phyloP scores from a whole-genome alignment of 495 filamentous ascomycete genomes.

The Cenococcum geophilum region DNA sequence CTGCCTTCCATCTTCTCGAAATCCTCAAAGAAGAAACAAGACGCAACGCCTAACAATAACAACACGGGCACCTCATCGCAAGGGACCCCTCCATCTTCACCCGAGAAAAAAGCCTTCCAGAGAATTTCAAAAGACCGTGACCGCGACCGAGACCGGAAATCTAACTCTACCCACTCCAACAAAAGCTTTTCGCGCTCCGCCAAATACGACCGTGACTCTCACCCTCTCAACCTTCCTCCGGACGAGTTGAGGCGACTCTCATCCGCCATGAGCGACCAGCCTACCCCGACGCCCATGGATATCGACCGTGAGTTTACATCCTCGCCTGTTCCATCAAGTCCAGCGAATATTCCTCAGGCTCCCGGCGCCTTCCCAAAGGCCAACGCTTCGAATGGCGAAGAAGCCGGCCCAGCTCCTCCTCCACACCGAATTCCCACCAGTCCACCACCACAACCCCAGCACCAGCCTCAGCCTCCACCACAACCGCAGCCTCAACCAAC shows the following conservation, averaged over 20 bases:
- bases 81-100: constrained; percentile 30
- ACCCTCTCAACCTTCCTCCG: constrained; percentile 81
- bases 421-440: constrained; percentile 64
- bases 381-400: constrained; percentile 51
- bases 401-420: constrained; percentile 65
- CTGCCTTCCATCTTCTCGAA: constrained; percentile 30
- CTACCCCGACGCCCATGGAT: constrained; percentile 62
- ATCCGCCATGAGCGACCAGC: constrained; percentile 42
- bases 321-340: constrained; percentile 43
- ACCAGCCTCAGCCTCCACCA: constrained; percentile 37
- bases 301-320: constrained; percentile 61
- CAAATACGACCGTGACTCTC: constrained; percentile 55
- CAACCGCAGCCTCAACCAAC: constrained; percentile 29
- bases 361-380: constrained; percentile 29
- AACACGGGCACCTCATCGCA: not conserved
- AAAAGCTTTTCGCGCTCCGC: constrained; percentile 39
- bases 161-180: constrained; percentile 32
- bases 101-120: constrained; percentile 27
- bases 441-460: constrained; percentile 42
- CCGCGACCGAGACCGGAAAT: constrained; percentile 19
- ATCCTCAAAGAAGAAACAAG: constrained; percentile 22
- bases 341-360: constrained; percentile 32
- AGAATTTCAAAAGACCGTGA: constrained; percentile 19
- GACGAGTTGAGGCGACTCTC: constrained; percentile 72
- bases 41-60: constrained; percentile 1